A percentile compares a stretch with the other conserved stretches of the same genome.
Conservation (phyloP, 2,329 filamentous ascomycete species). For the Chrysosphaeria jannelii region DNA sequence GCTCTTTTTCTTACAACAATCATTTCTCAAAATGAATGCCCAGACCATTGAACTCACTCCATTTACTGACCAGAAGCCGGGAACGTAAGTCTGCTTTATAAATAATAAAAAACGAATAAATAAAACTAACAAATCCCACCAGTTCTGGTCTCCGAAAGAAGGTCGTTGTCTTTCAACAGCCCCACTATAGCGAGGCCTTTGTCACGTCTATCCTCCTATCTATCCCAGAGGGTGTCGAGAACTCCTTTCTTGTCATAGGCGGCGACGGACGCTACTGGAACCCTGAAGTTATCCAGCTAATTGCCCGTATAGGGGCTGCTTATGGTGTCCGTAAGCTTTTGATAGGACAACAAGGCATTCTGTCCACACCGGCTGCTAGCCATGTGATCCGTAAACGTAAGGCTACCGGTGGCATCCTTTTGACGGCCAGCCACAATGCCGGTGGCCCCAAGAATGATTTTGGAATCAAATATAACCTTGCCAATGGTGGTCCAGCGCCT, state of each 20-base stretch:
- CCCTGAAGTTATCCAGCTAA: conserved; percentile 82
- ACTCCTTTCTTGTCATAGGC: conserved; percentile 74
- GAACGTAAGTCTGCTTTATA: conserved; percentile 63
- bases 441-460: conserved; percentile 88
- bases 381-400: conserved; percentile 85
- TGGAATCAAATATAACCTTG: conserved; percentile 97
- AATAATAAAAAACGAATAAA: no score
- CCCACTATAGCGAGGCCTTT: conserved; percentile 89
- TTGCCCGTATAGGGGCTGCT: conserved; percentile 85
- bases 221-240: conserved; percentile 78
- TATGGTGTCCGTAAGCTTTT: conserved; percentile 98
- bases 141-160: conserved; percentile 97
- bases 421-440: conserved; percentile 95
- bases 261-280: conserved; percentile 96
- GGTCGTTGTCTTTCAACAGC: conserved; percentile 88
- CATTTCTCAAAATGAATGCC: conserved; percentile 22
- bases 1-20: conserved; percentile 1
- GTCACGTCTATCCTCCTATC: conserved; percentile 81
- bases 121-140: conserved; percentile 2
- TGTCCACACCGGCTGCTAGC: conserved; percentile 86
- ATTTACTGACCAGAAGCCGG: conserved; percentile 91
- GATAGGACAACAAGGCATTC: conserved; percentile 83
- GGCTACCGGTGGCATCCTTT: conserved; percentile 82
- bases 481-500: conserved; percentile 84
- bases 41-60: conserved; percentile 58